Conservation (phyloP, 2,329 filamentous ascomycete species). For the Cladophialophora bantiana region DNA sequence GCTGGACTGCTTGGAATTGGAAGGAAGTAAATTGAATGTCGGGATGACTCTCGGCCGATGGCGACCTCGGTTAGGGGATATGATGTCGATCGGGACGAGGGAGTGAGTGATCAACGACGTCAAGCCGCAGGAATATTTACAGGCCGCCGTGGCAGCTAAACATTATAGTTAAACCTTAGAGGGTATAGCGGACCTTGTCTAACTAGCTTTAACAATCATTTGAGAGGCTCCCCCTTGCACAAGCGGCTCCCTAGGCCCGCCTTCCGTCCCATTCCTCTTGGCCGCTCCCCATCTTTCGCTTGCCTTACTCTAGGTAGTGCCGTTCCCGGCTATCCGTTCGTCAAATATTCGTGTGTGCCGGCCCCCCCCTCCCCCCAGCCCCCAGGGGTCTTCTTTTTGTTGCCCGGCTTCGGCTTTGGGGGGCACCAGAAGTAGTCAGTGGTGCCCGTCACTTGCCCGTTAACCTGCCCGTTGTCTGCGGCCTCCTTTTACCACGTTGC, state of each 20-base stretch:
- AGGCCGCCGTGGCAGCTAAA: constrained; percentile 7
- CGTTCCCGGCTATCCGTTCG: constrained; percentile 11
- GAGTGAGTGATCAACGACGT: constrained; percentile 28
- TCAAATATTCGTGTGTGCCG: not conserved
- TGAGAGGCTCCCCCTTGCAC: constrained; percentile 10
- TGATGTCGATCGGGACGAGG: constrained; percentile 18
- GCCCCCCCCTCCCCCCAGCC: not conserved
- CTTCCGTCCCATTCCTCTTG: constrained; percentile 17
- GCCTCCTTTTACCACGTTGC: not conserved
- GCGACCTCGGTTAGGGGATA: constrained; percentile 5
- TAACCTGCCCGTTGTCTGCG: not conserved
- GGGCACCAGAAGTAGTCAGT: not conserved
- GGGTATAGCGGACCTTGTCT: constrained; percentile 9
- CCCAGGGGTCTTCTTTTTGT: not conserved
- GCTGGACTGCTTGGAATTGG: not conserved
- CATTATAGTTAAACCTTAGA: not conserved
- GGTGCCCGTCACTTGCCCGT: not conserved
- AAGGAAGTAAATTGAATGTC: not conserved
- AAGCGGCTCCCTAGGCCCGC: constrained; percentile 5
- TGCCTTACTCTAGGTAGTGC: constrained; percentile 1
- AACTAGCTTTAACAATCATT: not conserved
- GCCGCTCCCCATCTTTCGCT: constrained; percentile 12
- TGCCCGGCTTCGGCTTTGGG: not conserved
- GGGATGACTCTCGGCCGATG: constrained; percentile 3
- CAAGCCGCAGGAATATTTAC: constrained; percentile 17